Percentiles rank a stretch among this genome's conserved stretches.
Evolutionary conservation across 2,329 filamentous ascomycete genomes (phyloP).

Genomic region (Fusarium citri): DNA sequence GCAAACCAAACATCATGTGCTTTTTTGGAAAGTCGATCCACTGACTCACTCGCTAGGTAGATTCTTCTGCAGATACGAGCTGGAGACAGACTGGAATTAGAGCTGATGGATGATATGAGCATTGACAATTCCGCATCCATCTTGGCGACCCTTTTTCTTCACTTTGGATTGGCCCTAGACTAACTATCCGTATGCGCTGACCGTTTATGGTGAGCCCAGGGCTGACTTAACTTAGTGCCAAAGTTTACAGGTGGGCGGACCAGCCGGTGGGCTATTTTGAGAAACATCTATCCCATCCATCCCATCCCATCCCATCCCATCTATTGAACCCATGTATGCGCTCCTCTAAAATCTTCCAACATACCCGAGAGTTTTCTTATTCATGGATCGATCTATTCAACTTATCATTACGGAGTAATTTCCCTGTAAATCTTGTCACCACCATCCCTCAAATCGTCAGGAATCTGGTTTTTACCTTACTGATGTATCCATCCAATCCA

Average conservation of each 20-base stretch:
- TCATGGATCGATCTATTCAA: neutral
- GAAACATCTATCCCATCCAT: constrained; percentile 10
- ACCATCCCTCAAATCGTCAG: neutral
- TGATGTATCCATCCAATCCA: constrained; percentile 2
- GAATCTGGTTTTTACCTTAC: constrained; percentile 11
- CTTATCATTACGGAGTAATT: neutral
- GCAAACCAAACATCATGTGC: constrained; percentile 5
- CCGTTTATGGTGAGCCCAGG: constrained; percentile 16
- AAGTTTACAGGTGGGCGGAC: constrained; percentile 16
- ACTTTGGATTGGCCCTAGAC: constrained; percentile 14
- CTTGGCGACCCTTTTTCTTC: constrained; percentile 7
- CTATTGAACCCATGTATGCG: constrained; percentile 3
- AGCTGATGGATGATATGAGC: constrained; percentile 6
- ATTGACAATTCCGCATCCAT: constrained; percentile 13
- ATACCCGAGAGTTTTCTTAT: neutral
- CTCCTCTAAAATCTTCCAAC: neutral
- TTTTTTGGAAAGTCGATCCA: neutral
- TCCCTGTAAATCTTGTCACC: neutral
- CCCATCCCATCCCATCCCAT: neutral
- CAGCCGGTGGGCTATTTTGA: constrained; percentile 31
- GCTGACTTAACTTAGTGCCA: constrained; percentile 20
- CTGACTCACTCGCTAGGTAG: constrained; percentile 12
- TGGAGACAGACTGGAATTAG: neutral
- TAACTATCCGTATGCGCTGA: constrained; percentile 20
- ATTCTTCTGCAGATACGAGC: constrained; percentile 31